Conservation (phyloP, 1,139 yeast genomes). For the Scheffersomyces parashehatae region DNA sequence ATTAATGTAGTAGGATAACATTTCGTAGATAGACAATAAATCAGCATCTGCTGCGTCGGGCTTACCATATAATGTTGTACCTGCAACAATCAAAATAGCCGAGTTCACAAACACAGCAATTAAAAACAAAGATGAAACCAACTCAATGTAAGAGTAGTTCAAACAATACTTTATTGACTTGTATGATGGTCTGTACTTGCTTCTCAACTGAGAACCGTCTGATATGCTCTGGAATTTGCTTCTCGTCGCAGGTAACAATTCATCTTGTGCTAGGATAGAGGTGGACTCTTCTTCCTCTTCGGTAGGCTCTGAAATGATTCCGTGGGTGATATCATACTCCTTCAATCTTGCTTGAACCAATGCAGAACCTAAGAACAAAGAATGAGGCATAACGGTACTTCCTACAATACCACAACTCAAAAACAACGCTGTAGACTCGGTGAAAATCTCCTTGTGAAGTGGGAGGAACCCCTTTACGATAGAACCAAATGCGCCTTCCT, state of each 20-base stretch:
- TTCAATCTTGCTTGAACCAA: slow-evolving; percentile 72
- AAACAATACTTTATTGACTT: slow-evolving; percentile 66
- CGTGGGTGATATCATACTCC: slow-evolving; percentile 59
- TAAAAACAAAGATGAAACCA: slow-evolving; percentile 65
- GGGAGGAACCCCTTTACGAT: slow-evolving; percentile 68
- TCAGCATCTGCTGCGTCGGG: slow-evolving; percentile 73
- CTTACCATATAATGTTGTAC: slow-evolving; percentile 67
- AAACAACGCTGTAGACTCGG: slow-evolving; percentile 60
- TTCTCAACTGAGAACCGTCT: slow-evolving; percentile 29
- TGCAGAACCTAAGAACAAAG: slow-evolving; percentile 72
- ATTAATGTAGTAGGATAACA: slow-evolving; percentile 57
- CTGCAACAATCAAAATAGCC: slow-evolving; percentile 75
- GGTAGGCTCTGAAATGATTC: slow-evolving; percentile 18
- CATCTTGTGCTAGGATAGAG: slow-evolving; percentile 1
- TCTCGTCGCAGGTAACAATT: slow-evolving; percentile 24
- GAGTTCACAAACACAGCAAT: slow-evolving; percentile 79
- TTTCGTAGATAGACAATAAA: slow-evolving; percentile 64
- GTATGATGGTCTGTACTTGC: slow-evolving; percentile 59
- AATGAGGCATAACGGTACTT: slow-evolving; percentile 85
- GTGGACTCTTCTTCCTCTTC: slow-evolving; percentile 3
- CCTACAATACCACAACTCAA: slow-evolving; percentile 75
- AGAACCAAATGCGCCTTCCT: slow-evolving; percentile 30
- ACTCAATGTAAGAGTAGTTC: slow-evolving; percentile 66
- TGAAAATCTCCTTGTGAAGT: slow-evolving; percentile 42
- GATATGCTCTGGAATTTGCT: slow-evolving; percentile 35